Evolutionary conservation across 495 filamentous ascomycete species (phyloP).

Genomic region (Margaritispora aquatica): DNA sequence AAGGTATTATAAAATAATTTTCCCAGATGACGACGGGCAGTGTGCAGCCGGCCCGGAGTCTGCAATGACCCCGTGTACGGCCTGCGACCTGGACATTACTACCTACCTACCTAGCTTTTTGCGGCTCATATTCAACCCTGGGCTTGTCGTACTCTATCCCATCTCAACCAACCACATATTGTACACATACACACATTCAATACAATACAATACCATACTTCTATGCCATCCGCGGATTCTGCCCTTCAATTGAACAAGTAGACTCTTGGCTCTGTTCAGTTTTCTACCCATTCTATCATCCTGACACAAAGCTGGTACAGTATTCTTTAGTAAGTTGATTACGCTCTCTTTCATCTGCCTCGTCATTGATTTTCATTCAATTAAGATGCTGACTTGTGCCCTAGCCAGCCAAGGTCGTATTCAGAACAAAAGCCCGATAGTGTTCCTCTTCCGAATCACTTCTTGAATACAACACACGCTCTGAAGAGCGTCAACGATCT

Average conservation of each 20-base stretch:
- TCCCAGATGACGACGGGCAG: too few species aligned
- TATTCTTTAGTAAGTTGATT: not conserved
- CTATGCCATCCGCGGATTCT: too few species aligned
- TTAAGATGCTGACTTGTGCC: not conserved
- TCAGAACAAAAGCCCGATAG: not conserved
- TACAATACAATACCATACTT: too few species aligned
- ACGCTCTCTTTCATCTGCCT: not conserved
- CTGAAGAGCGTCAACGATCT: slow-evolving; percentile 8
- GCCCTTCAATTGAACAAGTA: not conserved
- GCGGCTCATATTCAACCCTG: too few species aligned
- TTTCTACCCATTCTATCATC: not conserved
- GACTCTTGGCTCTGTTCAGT: not conserved
- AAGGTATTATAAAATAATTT: too few species aligned
- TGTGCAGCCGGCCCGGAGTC: too few species aligned
- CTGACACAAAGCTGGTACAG: not conserved
- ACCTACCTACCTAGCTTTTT: too few species aligned
- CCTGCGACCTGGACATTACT: too few species aligned
- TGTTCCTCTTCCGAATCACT: not conserved
- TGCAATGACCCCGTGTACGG: too few species aligned
- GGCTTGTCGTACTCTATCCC: too few species aligned
- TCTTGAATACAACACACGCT: slow-evolving; percentile 1
- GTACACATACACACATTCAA: too few species aligned
- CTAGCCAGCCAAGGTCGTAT: not conserved
- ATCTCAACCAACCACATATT: too few species aligned
- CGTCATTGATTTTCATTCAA: not conserved